Percentiles rank a stretch among this genome's conserved stretches.
These are phyloP conservation scores for Haplosporangium sp. DNA, from an alignment of 371 early-diverging fungal species.

Conservation along the genomic window DNA sequence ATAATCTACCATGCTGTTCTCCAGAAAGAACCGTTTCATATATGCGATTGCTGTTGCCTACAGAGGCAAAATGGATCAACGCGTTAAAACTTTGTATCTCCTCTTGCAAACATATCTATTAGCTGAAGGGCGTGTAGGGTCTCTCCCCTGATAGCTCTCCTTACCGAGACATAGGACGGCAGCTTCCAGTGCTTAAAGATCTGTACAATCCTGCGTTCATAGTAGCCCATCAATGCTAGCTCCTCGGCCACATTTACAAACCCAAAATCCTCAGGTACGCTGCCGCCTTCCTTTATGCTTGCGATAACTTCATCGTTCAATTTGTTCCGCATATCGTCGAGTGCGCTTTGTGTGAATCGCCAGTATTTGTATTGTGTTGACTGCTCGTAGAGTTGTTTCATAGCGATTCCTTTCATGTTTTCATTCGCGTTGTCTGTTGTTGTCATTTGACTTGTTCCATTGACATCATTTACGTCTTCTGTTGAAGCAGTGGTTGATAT, in stretches of 20 bases:
- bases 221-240: conserved; percentile 56
- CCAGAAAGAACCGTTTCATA: conserved; percentile 92
- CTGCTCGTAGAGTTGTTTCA: conserved; percentile 55
- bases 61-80: not conserved
- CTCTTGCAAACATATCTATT: no score
- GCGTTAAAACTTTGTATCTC: not conserved
- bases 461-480: not conserved
- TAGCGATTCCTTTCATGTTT: conserved; percentile 5
- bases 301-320: conserved; percentile 69
- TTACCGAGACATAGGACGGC: conserved; percentile 68
- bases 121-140: no score
- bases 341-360: conserved; percentile 70
- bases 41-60: conserved; percentile 91
- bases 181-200: conserved; percentile 66
- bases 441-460: not conserved
- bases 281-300: conserved; percentile 63
- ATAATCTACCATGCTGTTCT: conserved; percentile 90
- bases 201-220: conserved; percentile 57
- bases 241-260: conserved; percentile 68
- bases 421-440: not conserved
- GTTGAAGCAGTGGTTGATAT: not conserved
- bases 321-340: conserved; percentile 70
- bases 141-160: not conserved
- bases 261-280: conserved; percentile 50
- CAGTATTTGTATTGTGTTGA: conserved; percentile 79